These are phyloP conservation scores for Aspergillus uvarum DNA, from an alignment of 2,329 filamentous ascomycete genomes.

Conservation along the genomic window DNA sequence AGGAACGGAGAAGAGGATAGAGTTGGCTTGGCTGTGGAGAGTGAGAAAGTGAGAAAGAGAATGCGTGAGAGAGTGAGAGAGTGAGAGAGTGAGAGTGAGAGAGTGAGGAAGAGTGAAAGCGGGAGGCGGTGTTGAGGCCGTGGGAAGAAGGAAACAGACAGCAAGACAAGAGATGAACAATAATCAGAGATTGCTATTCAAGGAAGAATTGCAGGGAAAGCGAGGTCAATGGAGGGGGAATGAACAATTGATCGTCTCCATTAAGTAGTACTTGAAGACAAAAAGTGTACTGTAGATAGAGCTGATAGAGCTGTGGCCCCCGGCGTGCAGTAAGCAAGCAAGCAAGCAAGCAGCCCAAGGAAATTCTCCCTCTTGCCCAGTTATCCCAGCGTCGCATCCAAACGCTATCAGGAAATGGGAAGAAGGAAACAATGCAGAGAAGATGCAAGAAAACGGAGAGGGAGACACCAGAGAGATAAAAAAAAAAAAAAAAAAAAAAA, in stretches of 20 bases:
- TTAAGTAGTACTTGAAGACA: not conserved
- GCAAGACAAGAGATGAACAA: not conserved
- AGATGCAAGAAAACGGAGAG: not conserved
- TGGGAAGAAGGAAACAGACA: not conserved
- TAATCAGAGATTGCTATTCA: not conserved
- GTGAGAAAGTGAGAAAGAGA: constrained; percentile 1
- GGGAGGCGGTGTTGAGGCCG: constrained; percentile 11
- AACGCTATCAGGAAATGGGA: not conserved
- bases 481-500: not conserved
- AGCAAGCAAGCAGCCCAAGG: not conserved
- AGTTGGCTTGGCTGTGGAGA: not conserved
- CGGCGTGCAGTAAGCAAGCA: not conserved
- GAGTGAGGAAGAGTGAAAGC: constrained; percentile 7
- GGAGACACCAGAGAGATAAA: no score
- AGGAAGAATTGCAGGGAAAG: not conserved
- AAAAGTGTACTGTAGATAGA: not conserved
- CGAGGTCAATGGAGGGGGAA: not conserved
- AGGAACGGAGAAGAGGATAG: not conserved
- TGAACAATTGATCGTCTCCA: not conserved
- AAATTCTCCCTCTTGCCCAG: not conserved
- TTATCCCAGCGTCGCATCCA: not conserved
- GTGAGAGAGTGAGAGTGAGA: constrained; percentile 13
- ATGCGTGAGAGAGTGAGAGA: constrained; percentile 8
- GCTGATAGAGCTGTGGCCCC: not conserved
- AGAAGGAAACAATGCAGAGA: not conserved